phyloP scores from a whole-genome alignment of 495 filamentous ascomycete species.

The Penicillium nucicola region DNA sequence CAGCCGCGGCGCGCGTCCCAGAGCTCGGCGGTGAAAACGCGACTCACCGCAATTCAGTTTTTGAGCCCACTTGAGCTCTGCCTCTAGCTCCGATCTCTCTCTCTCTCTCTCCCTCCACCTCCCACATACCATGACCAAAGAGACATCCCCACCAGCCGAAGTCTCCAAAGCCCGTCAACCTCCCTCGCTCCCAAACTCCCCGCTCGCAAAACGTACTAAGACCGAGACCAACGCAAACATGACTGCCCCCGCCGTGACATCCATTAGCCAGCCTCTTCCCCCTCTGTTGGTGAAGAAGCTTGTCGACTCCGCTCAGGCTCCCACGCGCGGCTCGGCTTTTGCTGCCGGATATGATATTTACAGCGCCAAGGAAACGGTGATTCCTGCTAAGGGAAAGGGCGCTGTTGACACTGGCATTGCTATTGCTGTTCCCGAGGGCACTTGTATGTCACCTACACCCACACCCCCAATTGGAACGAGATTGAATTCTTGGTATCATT shows the following conservation, averaged over 20 bases:
- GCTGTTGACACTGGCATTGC: conserved; percentile 86
- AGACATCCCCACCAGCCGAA: conserved; percentile 38
- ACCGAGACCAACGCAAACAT: conserved; percentile 22
- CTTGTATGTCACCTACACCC: conserved; percentile 56
- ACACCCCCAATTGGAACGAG: neutral
- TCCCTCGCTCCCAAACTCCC: conserved; percentile 58
- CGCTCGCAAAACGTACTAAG: conserved; percentile 64
- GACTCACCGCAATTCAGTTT: conserved; percentile 30
- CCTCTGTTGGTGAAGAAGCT: conserved; percentile 85
- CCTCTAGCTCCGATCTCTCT: conserved; percentile 3
- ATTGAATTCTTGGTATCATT: neutral
- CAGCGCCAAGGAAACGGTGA: conserved; percentile 64
- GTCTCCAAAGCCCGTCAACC: conserved; percentile 39
- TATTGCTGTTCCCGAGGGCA: conserved; percentile 82
- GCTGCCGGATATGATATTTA: conserved; percentile 94
- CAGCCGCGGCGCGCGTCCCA: conserved; percentile 28
- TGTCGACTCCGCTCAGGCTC: conserved; percentile 64
- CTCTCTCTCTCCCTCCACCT: neutral
- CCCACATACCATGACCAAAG: conserved; percentile 51
- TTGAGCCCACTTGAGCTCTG: neutral
- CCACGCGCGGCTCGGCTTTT: conserved; percentile 83
- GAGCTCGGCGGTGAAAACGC: conserved; percentile 37
- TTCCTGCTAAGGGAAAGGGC: conserved; percentile 79
- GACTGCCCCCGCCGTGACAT: conserved; percentile 33
- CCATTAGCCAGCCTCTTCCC: conserved; percentile 44